Base-by-base conservation (phyloP, 768 basidiomycete species). In the Auricularia cornea region DNA sequence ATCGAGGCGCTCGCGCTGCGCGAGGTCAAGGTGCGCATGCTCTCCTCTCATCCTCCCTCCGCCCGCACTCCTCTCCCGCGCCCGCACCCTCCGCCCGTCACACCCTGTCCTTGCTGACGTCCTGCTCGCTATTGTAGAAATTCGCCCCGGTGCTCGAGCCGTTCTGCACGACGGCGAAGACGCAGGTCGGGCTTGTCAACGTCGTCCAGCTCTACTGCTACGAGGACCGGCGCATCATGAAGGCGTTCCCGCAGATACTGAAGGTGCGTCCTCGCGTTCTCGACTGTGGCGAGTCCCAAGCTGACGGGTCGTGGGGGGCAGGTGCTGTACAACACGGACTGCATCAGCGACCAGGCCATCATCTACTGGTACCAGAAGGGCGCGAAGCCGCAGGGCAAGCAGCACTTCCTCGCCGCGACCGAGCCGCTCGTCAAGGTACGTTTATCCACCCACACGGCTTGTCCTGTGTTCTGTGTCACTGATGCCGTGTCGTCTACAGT, bases 321-420 rank as follows among this genome's bases (percentile, higher is more conserved):
- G 35, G 35, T 38, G 35, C 35, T 38, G 35, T 98, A 97, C 79
- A 95, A 95, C 78, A 87, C 90, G 70, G 96, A 99, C 70, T 94
- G 94, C 76, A 83, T 98, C 69, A 91, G 94, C 62, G 94, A 95
- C 71, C 89, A 95, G 72, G 94, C 95, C 65, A 95, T 99, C 71
- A 89, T 98, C 64, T 98, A 97, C 75, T 99, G 96, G 96, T 81
- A 93, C 76, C 88, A 92, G 78, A 99, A 99, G 77, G 96, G 97
- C 60, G 90, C 94, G 59, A 97, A 94, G 77, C 85, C 93, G 0
- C 92, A 98, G 75, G 96, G 95, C 59, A 87, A 89, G 71, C 94
- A 97, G 74, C 90, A 94, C 74, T 98, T 99, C 81, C 78, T 98
- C 68, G 95, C 92, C 78, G 85, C 81, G 63, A 89, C 92, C 0